Evolutionary conservation across 495 filamentous ascomycete species (phyloP).

Genomic region (Chaetomium cochliodes): DNA sequence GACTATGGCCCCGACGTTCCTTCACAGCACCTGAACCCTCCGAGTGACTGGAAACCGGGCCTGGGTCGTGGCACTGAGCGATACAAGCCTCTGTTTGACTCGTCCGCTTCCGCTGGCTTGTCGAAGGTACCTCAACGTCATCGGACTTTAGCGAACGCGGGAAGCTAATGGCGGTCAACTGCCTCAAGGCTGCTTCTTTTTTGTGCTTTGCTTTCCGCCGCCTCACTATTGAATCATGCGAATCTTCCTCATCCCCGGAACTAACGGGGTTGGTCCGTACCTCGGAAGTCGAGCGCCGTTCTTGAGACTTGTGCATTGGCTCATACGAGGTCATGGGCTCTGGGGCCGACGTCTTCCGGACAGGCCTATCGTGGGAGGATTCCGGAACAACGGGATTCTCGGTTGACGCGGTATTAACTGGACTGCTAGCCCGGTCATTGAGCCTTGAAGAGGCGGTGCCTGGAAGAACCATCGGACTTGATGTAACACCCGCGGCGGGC

Average conservation of each 20-base stretch:
- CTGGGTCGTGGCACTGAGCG: conserved; percentile 24
- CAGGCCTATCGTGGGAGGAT: conserved; percentile 23
- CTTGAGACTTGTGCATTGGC: conserved; percentile 38
- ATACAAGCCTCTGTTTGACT: conserved; percentile 28
- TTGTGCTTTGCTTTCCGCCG: conserved; percentile 30
- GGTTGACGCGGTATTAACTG: conserved; percentile 18
- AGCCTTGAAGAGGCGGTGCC: conserved; percentile 24
- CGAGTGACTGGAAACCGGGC: conserved; percentile 15
- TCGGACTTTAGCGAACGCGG: conserved; percentile 30
- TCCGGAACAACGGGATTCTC: conserved; percentile 29
- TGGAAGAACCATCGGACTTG: conserved; percentile 38
- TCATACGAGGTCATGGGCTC: conserved; percentile 36
- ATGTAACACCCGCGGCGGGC: conserved; percentile 30
- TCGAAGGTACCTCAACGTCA: conserved; percentile 43
- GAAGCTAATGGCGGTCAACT: conserved; percentile 42
- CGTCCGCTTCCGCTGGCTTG: conserved; percentile 30
- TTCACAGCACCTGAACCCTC: conserved; percentile 35
- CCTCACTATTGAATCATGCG: conserved; percentile 23
- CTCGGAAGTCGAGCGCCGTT: conserved; percentile 30
- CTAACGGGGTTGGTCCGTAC: conserved; percentile 9
- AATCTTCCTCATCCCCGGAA: conserved; percentile 26
- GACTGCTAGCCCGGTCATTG: conserved; percentile 24
- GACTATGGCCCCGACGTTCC: conserved; percentile 33
- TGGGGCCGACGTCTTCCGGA: conserved; percentile 24
- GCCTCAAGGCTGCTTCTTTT: conserved; percentile 39